Base-by-base conservation (phyloP, 1,284 basidiomycete species). In the Sanghuangporus sanghuang region DNA sequence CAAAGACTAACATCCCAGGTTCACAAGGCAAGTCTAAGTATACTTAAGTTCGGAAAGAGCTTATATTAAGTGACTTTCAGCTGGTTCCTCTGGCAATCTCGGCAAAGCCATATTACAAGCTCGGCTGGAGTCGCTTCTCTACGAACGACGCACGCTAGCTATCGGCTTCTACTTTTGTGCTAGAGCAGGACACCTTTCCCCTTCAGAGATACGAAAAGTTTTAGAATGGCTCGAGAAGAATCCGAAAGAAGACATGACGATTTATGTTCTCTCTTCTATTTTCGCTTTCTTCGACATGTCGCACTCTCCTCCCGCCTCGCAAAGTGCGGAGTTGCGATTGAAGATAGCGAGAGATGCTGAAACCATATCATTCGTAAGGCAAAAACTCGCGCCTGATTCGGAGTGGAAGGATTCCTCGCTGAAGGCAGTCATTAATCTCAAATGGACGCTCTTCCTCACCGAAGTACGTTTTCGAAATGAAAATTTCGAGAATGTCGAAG, bases 371-470 rank as follows among this genome's bases (percentile, higher is more conserved):
- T 84, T 79, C 63, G 85, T 90, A 84, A 82, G 78, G 40, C 80
- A 76, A 57, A 85, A 84, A 67, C 74, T 90, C 7, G 77, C 77
- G n/a, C 71, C 80, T 5, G 66, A 79, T 7, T 73, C 78, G 2
- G 73, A 77, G 35, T 95, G 93, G 90, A 85, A 84, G 63, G 87
- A 92, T 8, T 80, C 84, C 0, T 87, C 88, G 2, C 77, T 95
- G 35, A 92, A 90, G 70, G 89, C 93, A 0, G 81, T 85, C 0
- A 73, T 96, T 3, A 77, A 90, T 9, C 81, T 98, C 38, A 91
- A 94, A 69, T 97, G 94, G 93, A 90, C 92, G 0, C 78, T 96
- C 61, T 94, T 91, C 74, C 80, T 93, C 68, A 87, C 90, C 1
- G 87, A 92, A 62, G 83, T 85, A 4, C 79, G 92, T 27, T 85